Evolutionary conservation across 1,284 basidiomycete genomes (phyloP), one percentile per base, ranked within the genome.

Genomic region (Pseudozyma hubeiensis): DNA sequence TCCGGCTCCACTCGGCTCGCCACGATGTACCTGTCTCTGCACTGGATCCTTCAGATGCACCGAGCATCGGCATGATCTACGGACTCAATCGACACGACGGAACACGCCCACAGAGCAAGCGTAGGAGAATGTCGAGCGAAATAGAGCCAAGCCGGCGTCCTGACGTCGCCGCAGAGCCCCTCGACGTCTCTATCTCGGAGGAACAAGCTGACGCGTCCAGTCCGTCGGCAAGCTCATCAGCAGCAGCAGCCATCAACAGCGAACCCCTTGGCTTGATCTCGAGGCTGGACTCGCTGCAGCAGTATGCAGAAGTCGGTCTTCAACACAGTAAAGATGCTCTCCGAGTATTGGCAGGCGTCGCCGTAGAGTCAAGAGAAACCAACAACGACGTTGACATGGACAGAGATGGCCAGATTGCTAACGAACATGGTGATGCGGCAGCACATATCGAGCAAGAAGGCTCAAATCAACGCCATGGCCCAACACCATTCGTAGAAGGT

Each of bases 41-140:
- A n/a, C 63, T 74, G 33, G 71, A 74, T 41, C 71, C 66, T 14
- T 29, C 40, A 4, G 71, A 74, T 41, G 66, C 66, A 31, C 71
- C 66, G 1, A 74, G 71, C 50, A 74, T 74, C 17, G 71, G 66
- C 24, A 74, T 74, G 71, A 69, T 74, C 58, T 74, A 74, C 8
- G 71, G 71, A 7, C 62, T 74, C 40, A 73, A 73, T 44, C 64
- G 61, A 6, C 64, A 64, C 41, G 64, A 66, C 37, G 55, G 46
- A 1, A 19, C 45, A 11, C 57, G 30, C 19, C 17, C 29, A 16
- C 57, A 61, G 5, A 44, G 29, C 41, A 73, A 67, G 40, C 61
- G 66, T 4, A 51, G 66, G 33, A 69, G 53, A 40, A 30, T 60
- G 6, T 64, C 66, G 14, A 62, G 35, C 34, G 47, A 63, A 7